These are phyloP conservation scores for Saccharomycopsis fermentans DNA, from an alignment of 805 yeast genomes.

Conservation along the genomic window DNA sequence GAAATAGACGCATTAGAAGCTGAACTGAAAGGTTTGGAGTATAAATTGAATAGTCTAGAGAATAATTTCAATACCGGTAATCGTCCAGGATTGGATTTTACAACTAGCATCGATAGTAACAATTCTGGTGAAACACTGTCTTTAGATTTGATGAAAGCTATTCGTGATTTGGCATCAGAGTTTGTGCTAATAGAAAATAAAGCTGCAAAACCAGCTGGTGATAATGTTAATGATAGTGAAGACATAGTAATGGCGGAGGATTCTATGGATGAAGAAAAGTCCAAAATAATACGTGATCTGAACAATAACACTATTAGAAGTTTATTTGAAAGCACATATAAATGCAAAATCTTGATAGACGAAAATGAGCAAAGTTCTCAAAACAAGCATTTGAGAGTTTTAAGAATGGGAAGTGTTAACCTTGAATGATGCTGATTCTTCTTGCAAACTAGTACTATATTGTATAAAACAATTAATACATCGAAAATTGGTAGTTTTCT, in stretches of 20 bases:
- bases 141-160: not conserved
- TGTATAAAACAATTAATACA: too few relatives aligned
- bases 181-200: not conserved
- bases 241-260: not conserved
- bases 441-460: not conserved
- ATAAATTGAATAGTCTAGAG: not conserved
- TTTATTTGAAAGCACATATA: constrained; percentile 1
- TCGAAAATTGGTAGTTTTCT: too few relatives aligned
- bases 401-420: constrained; percentile 2
- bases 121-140: not conserved
- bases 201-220: not conserved
- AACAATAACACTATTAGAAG: constrained; percentile 3
- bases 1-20: not conserved
- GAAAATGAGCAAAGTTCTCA: not conserved
- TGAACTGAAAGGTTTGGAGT: not conserved
- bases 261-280: not conserved
- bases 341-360: not conserved
- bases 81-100: not conserved
- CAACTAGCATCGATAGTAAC: not conserved
- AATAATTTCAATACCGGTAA: not conserved
- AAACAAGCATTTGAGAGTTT: constrained; percentile 3
- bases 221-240: not conserved
- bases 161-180: not conserved
- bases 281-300: not conserved
- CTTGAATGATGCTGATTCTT: not conserved